These are phyloP conservation scores for Lycium barbarum DNA, from an alignment of 257 asterid species.

Conservation along the genomic window DNA sequence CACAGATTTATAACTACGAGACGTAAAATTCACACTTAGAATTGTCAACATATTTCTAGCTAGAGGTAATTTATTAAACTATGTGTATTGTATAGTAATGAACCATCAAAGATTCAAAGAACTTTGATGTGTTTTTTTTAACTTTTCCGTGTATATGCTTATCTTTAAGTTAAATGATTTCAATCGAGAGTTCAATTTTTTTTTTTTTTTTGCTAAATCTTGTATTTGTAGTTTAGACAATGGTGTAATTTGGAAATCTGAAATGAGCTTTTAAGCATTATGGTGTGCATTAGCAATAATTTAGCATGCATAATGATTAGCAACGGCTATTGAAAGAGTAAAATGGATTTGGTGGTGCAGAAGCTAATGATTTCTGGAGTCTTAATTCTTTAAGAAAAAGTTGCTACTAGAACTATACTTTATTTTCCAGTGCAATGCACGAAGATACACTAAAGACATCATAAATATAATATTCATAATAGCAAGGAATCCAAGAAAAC, in stretches of 20 bases:
- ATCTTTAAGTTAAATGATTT: background rate
- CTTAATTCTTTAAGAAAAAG: background rate
- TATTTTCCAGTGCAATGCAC: background rate
- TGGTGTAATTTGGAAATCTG: background rate
- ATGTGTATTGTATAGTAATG: slow-evolving; percentile 25
- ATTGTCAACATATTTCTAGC: slow-evolving; percentile 11
- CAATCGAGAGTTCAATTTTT: background rate
- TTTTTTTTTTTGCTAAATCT: background rate
- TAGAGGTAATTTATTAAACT: background rate
- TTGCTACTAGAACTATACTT: background rate
- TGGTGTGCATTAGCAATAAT: background rate
- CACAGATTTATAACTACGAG: background rate
- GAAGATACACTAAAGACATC: slow-evolving; percentile 1
- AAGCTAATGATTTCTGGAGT: slow-evolving; percentile 12
- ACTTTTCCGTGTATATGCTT: background rate
- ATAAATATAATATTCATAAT: background rate
- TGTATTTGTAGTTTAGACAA: slow-evolving; percentile 17
- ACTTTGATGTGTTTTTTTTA: slow-evolving; percentile 31
- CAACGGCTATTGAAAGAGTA: background rate
- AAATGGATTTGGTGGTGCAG: background rate
- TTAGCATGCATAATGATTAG: background rate
- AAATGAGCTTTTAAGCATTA: background rate
- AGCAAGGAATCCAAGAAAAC: slow-evolving; percentile 26
- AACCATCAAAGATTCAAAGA: slow-evolving; percentile 36
- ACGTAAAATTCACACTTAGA: background rate